Percentiles rank a stretch among this genome's conserved stretches.
These are phyloP conservation scores for Leishmania mexicana DNA, from an alignment of 208 protist species.

Conservation along the genomic window DNA sequence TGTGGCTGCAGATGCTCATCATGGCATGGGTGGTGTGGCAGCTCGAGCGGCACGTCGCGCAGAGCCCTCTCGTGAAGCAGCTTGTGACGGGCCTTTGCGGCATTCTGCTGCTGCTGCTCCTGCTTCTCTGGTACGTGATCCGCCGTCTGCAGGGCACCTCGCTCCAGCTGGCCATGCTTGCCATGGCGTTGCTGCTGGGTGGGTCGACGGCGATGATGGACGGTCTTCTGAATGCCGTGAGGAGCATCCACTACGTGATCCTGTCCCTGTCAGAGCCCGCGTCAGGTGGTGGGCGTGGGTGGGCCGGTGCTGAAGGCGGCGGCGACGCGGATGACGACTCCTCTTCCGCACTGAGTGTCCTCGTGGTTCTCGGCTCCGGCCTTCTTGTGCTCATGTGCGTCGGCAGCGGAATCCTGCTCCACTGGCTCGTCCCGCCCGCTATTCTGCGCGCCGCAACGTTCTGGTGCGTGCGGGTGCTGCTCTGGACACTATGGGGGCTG, in stretches of 20 bases:
- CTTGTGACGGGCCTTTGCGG: conserved; percentile 51
- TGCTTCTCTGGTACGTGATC: conserved; percentile 49
- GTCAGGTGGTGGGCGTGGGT: neutral
- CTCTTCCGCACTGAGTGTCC: neutral
- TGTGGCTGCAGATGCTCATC: conserved; percentile 60
- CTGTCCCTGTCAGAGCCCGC: neutral
- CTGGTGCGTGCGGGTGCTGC: conserved; percentile 32
- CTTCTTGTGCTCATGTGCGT: conserved; percentile 10
- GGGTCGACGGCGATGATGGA: conserved; percentile 56
- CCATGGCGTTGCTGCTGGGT: conserved; percentile 45
- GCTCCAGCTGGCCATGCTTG: conserved; percentile 43
- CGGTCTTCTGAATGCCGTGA: conserved; percentile 22
- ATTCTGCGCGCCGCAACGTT: conserved; percentile 33
- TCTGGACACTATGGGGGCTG: conserved; percentile 16
- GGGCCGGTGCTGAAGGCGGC: neutral
- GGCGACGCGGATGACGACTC: neutral
- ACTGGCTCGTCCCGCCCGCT: conserved; percentile 33
- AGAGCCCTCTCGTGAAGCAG: conserved; percentile 47
- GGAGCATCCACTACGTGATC: neutral
- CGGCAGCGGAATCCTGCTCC: conserved; percentile 29
- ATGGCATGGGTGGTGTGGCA: conserved; percentile 24
- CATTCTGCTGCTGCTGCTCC: conserved; percentile 37
- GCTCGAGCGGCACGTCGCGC: conserved; percentile 48
- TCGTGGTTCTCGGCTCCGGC: neutral
- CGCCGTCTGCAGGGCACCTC: conserved; percentile 61